A percentile compares a stretch with the other conserved stretches of the same genome.
phyloP scores from a whole-genome alignment of 495 filamentous ascomycete genomes.

The Penicillium roqueforti region DNA sequence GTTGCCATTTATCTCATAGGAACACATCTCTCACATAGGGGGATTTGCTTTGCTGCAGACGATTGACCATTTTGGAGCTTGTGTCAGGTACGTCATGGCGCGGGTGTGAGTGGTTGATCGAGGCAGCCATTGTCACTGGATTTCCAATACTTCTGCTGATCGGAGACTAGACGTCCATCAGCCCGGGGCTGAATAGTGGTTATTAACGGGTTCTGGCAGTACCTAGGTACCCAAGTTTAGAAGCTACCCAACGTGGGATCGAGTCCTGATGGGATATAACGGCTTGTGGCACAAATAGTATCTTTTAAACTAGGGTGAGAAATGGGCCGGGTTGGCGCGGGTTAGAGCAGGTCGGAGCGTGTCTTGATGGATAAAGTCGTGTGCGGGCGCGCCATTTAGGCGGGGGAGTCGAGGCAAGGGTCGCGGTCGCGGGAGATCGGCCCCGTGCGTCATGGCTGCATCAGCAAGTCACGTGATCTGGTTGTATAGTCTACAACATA shows the following conservation, averaged over 20 bases:
- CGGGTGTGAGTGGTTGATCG: conserved; percentile 27
- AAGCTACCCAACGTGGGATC: conserved; percentile 6
- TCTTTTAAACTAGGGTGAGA: not conserved
- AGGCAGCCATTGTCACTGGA: conserved; percentile 16
- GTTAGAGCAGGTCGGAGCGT: not conserved
- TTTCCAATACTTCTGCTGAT: conserved; percentile 2
- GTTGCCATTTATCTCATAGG: not conserved
- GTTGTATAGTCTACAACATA: not conserved
- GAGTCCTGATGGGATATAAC: not conserved
- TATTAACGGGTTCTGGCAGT: conserved; percentile 23
- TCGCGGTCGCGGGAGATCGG: conserved; percentile 31
- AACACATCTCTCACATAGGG: conserved; percentile 57
- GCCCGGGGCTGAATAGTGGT: conserved; percentile 5
- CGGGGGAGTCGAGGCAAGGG: conserved; percentile 24
- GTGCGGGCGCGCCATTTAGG: conserved; percentile 15
- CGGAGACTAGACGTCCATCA: not conserved
- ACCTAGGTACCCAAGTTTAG: not conserved
- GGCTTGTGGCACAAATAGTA: not conserved
- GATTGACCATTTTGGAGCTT: conserved; percentile 56
- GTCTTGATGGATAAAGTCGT: conserved; percentile 3
- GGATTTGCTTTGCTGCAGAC: conserved; percentile 67
- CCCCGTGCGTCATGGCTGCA: conserved; percentile 39
- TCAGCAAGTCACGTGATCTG: conserved; percentile 29
- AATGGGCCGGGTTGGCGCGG: not conserved
- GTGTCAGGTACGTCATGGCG: conserved; percentile 23